Evolutionary conservation across 2,329 filamentous ascomycete species (phyloP).

Genomic region (Aschersonia sp.): DNA sequence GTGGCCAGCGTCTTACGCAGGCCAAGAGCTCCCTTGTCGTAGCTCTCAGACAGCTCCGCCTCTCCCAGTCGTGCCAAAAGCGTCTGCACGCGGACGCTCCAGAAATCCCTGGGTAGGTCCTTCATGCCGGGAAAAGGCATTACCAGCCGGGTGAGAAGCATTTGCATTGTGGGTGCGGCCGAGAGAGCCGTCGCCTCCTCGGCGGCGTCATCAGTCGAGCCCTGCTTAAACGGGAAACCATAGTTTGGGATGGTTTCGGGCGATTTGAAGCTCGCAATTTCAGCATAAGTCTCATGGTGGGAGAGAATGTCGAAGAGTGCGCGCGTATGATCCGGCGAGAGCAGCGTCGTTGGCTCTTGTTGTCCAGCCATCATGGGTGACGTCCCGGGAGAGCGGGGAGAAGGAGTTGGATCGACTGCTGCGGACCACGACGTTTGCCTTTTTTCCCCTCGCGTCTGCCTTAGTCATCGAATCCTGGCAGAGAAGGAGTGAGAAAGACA

Average conservation of each 20-base stretch:
- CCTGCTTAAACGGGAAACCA: constrained; percentile 47
- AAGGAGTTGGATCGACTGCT: background rate
- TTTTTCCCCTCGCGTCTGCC: too few relatives aligned
- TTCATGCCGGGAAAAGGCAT: constrained; percentile 51
- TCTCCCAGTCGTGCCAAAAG: constrained; percentile 47
- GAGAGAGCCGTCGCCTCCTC: constrained; percentile 16
- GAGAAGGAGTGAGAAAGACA: too few relatives aligned
- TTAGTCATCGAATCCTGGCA: too few relatives aligned
- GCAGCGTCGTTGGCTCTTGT: background rate
- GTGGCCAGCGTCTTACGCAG: constrained; percentile 63
- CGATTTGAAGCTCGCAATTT: constrained; percentile 58
- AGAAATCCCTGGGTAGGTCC: constrained; percentile 49
- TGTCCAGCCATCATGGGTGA: background rate
- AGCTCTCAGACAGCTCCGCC: constrained; percentile 64
- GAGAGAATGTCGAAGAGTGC: constrained; percentile 46
- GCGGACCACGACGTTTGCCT: too few relatives aligned
- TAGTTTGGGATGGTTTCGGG: constrained; percentile 50
- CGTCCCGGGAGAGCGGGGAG: background rate
- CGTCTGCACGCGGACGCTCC: constrained; percentile 44
- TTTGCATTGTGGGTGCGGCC: constrained; percentile 51
- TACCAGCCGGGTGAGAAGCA: constrained; percentile 48
- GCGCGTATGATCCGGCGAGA: constrained; percentile 23
- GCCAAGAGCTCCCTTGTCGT: constrained; percentile 63
- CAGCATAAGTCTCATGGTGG: constrained; percentile 45
- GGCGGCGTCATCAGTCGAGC: constrained; percentile 8